These are phyloP conservation scores for Alternaria gansuensis DNA, from an alignment of 2,329 filamentous ascomycete genomes.

Conservation along the genomic window DNA sequence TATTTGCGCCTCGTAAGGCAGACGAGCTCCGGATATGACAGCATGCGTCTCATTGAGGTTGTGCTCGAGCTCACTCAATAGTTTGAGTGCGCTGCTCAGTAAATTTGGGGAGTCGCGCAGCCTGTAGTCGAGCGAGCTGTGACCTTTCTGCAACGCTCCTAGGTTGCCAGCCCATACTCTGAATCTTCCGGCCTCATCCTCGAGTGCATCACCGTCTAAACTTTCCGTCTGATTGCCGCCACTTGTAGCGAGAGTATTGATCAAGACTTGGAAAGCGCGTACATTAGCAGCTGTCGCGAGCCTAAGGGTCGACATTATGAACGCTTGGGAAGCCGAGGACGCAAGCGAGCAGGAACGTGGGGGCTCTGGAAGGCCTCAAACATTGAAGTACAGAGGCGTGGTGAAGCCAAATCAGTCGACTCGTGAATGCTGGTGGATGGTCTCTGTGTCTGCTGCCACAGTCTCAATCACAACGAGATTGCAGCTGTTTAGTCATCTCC, in stretches of 20 bases:
- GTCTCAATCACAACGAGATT: slow-evolving; percentile 7
- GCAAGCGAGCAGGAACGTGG: background rate
- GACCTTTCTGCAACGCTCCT: slow-evolving; percentile 50
- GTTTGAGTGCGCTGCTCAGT: slow-evolving; percentile 46
- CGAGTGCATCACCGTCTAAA: slow-evolving; percentile 42
- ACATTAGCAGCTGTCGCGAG: slow-evolving; percentile 43
- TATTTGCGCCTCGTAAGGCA: slow-evolving; percentile 48
- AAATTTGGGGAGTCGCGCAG: slow-evolving; percentile 50
- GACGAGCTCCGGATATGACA: slow-evolving; percentile 40
- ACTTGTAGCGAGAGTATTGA: slow-evolving; percentile 28
- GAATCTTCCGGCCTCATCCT: slow-evolving; percentile 51
- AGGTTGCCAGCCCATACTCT: slow-evolving; percentile 51
- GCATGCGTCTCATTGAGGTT: slow-evolving; percentile 43
- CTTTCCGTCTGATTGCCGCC: slow-evolving; percentile 23
- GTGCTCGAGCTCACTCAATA: slow-evolving; percentile 44
- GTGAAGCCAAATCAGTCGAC: background rate
- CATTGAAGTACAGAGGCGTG: background rate
- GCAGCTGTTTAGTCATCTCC: slow-evolving; percentile 11
- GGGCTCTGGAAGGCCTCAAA: background rate
- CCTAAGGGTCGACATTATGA: slow-evolving; percentile 39
- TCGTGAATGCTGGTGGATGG: slow-evolving; percentile 7
- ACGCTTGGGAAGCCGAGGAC: slow-evolving; percentile 24
- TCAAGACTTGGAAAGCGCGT: slow-evolving; percentile 42
- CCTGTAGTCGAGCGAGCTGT: slow-evolving; percentile 50
- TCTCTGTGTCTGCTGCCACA: slow-evolving; percentile 5